Evolutionary conservation across 2,329 filamentous ascomycete species (phyloP).

Genomic region (Pyricularia grisea): DNA sequence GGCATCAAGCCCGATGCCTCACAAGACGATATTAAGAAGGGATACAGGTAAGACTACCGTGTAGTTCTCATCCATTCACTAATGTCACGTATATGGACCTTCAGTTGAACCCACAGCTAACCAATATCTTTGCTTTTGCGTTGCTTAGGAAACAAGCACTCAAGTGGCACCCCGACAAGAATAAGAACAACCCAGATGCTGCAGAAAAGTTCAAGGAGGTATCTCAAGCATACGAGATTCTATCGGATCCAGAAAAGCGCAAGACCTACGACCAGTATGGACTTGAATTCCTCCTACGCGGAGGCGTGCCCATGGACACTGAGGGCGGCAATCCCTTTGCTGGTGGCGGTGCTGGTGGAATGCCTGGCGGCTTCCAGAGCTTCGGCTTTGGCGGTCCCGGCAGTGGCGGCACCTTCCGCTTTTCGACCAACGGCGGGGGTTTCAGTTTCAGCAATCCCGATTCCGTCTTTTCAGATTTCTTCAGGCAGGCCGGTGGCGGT

Average conservation of each 20-base stretch:
- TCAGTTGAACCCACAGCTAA: not conserved
- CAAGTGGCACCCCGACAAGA: constrained; percentile 96
- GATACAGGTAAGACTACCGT: constrained; percentile 58
- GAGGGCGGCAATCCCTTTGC: constrained; percentile 52
- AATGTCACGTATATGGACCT: not conserved
- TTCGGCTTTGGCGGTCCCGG: constrained; percentile 30
- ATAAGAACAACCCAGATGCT: constrained; percentile 79
- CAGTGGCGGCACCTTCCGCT: constrained; percentile 48
- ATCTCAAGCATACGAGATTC: constrained; percentile 95
- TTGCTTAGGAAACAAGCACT: constrained; percentile 66
- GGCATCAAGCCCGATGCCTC: constrained; percentile 68
- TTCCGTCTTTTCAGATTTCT: constrained; percentile 77
- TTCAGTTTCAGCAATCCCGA: constrained; percentile 80
- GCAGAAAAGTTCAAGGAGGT: constrained; percentile 97
- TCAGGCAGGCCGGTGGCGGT: constrained; percentile 46
- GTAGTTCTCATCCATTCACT: not conserved
- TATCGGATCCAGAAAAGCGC: constrained; percentile 93
- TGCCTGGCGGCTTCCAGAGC: constrained; percentile 21
- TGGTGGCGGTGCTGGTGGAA: constrained; percentile 39
- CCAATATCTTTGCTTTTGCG: not conserved
- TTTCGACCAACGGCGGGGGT: constrained; percentile 49
- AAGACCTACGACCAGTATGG: constrained; percentile 93
- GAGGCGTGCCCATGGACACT: constrained; percentile 42
- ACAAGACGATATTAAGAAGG: constrained; percentile 96
- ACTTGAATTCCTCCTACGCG: constrained; percentile 82